Evolutionary conservation across 768 basidiomycete genomes (phyloP), one percentile per base, ranked within the genome.

Genomic region (Podaxis sp.): DNA sequence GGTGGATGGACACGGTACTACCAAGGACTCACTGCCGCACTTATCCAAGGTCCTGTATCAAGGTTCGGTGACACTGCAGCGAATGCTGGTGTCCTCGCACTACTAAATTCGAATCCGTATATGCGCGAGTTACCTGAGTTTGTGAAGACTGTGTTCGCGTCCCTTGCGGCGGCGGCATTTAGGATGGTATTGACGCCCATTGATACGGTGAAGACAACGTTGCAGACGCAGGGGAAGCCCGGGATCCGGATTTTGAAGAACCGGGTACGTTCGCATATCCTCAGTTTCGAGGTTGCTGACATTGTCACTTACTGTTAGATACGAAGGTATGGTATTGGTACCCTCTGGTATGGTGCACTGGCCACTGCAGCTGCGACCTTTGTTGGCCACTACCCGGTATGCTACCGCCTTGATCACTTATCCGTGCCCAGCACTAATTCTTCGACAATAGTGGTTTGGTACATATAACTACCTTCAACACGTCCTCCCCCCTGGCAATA

Each of bases 31-130:
- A 68, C 72, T 0, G 91, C 95, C 0, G 96, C 95, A 0, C 85
- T 95, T 59, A 65, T 98, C 54, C 95, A 92, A 74, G 95, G 89
- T 47, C 90, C 90, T 0, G 77, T 89, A 7, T 79, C 90, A 3
- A 86, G 96, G 11, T 98, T 98, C 70, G 95, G 94, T 0, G 96
- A 98, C 72, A 98, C 96, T 2, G 93, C 93, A 1, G 93, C 95
- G 21, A 97, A 98, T 70, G 92, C 83, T 0, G 95, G 94, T 7
- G 93, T 97, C 61, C 80, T 96, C 21, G 94, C 93, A 0, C 79
- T 98, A 2, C 79, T 98, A 25, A 73, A 88, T 61, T 88, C 87
- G 4, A 90, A 97, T 71, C 73, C 83, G 0, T 89, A 86, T 66
- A 81, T 92, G 76, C 83, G 74, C 64, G 70, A 76, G 21, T 78